Conservation (phyloP, 768 basidiomycete species). For the Tricholoma bakamatsutake region DNA sequence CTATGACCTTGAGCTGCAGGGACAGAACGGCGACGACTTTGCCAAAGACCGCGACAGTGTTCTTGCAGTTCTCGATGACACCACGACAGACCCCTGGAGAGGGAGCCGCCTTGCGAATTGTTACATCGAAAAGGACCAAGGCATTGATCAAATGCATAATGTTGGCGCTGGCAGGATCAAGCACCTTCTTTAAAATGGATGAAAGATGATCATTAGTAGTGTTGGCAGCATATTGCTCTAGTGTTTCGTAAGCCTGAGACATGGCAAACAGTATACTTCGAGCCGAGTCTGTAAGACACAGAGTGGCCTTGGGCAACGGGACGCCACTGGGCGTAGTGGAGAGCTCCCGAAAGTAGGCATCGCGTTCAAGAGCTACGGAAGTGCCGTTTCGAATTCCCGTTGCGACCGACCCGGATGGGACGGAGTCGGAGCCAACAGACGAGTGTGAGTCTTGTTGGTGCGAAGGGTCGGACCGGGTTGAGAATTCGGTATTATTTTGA, state of each 20-base stretch:
- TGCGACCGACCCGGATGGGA: constrained; percentile 9
- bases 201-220: constrained; percentile 80
- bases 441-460: constrained; percentile 44
- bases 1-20: constrained; percentile 74
- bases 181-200: constrained; percentile 73
- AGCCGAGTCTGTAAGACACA: constrained; percentile 76
- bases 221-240: constrained; percentile 83
- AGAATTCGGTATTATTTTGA: constrained; percentile 22
- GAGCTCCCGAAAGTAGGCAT: constrained; percentile 92
- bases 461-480: constrained; percentile 33
- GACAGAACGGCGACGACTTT: constrained; percentile 84
- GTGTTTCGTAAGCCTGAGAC: constrained; percentile 84
- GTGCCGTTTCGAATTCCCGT: constrained; percentile 32
- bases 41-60: constrained; percentile 76
- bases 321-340: constrained; percentile 69
- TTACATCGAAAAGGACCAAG: constrained; percentile 86
- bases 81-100: constrained; percentile 66
- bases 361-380: constrained; percentile 72
- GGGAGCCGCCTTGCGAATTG: constrained; percentile 64
- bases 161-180: constrained; percentile 78
- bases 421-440: constrained; percentile 22
- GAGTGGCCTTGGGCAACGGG: constrained; percentile 64
- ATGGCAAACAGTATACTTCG: constrained; percentile 89
- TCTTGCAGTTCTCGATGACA: constrained; percentile 78
- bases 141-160: constrained; percentile 82